Conservation (phyloP, 805 yeast genomes). For the Sporopachydermia lactativora region DNA sequence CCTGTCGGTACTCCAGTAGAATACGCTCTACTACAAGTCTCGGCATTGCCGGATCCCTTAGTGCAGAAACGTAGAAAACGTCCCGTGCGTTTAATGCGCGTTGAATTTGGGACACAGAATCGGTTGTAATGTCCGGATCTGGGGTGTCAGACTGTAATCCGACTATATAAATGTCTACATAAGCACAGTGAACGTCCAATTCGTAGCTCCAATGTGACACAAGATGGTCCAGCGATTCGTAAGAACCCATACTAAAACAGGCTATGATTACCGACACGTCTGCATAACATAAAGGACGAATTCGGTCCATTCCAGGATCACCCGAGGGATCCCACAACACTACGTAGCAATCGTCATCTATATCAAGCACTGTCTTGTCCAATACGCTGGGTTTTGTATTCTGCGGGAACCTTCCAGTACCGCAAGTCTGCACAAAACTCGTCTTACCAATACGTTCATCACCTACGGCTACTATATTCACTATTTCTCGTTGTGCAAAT, state of each 20-base stretch:
- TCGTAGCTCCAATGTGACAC: neutral
- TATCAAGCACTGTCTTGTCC: neutral
- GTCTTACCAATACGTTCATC: slow-evolving; percentile 2
- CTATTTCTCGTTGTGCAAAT: neutral
- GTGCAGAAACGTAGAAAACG: neutral
- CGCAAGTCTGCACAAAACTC: neutral
- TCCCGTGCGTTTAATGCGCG: neutral
- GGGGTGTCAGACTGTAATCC: neutral
- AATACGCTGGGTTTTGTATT: neutral
- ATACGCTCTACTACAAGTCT: too few relatives aligned
- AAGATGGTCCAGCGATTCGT: neutral
- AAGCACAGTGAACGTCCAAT: neutral
- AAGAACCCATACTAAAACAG: slow-evolving; percentile 18
- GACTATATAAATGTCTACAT: neutral
- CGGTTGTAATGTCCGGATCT: neutral
- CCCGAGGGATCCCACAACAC: slow-evolving; percentile 30
- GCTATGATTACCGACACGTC: slow-evolving; percentile 24
- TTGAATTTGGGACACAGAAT: neutral
- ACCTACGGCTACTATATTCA: slow-evolving; percentile 2
- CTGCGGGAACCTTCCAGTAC: neutral
- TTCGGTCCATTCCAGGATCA: slow-evolving; percentile 23
- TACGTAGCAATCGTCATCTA: neutral
- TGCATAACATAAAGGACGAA: slow-evolving; percentile 29
- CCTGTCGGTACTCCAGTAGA: too few relatives aligned
- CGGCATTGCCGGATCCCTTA: neutral